Evolutionary conservation across 495 filamentous ascomycete species (phyloP), one percentile per base, ranked within the genome.

Genomic region (Podospora anserina): DNA sequence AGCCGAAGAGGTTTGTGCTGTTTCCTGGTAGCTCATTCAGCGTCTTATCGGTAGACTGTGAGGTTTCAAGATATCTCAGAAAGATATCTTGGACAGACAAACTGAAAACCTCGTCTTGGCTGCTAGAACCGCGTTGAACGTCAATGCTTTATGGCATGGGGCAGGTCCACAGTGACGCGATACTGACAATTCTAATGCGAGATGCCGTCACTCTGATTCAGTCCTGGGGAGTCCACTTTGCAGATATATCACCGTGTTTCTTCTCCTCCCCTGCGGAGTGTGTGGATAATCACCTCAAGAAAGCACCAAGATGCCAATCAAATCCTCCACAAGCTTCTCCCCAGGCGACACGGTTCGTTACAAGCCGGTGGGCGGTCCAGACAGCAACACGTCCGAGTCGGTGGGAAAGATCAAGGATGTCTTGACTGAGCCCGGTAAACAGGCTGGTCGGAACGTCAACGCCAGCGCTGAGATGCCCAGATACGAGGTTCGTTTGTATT

Each of bases 371-470:
- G 66, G 66, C 1, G 66, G 66, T 67, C 81, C 75, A 19, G 73
- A 78, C 54, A 79, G 78, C 32, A 75, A 79, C 64, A 80, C 79
- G 16, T 71, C 78, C 2, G 79, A 81, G 70, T 77, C 76, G 56
- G 72, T 76, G 1, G 81, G 81, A 58, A 74, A 56, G 28, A 81
- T 82, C 71, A 77, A 65, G 49, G 70, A 74, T 32, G 73, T 82
- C 26, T 63, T 81, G 19, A 79, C 78, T 13, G 72, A 81, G 74
- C 80, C 80, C 2, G 79, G 78, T 9, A 70, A 72, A 60, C 78
- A 80, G 58, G 77, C 80, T 20, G 79, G 77, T 0, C 80, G 79
- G 32, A 75, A 81, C 54, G 79, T 82, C 0, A 72, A 81, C 44
- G 80, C 80, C 4, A 78, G 76, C 66, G 54, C 63, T 20, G 72